A percentile compares a stretch with the other conserved stretches of the same genome.
Conservation (phyloP, 164 flowering plant genomes). For the Taxillus chinensis region DNA sequence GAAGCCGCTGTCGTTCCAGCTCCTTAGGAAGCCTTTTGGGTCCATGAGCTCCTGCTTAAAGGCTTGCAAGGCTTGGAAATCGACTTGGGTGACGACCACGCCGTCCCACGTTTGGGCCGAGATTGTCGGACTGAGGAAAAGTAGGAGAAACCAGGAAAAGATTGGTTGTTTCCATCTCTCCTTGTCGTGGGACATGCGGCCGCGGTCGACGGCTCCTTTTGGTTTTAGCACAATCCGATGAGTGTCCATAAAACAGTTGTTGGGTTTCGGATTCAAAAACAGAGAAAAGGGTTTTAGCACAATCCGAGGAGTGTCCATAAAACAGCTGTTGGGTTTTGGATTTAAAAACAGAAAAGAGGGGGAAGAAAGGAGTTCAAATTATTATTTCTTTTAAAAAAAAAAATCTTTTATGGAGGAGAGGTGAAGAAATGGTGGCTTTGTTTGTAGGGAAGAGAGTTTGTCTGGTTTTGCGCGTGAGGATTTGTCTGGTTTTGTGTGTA, state of each 20-base stretch:
- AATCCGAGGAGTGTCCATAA: no score
- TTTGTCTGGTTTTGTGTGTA: no score
- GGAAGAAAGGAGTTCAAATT: not conserved
- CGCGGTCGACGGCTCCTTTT: not conserved
- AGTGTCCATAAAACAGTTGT: no score
- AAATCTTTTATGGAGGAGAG: not conserved
- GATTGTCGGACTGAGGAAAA: not conserved
- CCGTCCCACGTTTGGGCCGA: conserved; percentile 30
- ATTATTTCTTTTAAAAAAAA: not conserved
- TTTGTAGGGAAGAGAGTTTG: no score
- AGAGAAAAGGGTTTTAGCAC: no score
- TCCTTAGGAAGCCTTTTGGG: conserved; percentile 32
- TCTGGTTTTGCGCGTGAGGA: no score
- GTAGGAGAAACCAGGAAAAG: not conserved
- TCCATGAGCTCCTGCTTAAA: conserved; percentile 51
- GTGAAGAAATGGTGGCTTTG: not conserved
- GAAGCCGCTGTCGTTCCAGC: conserved; percentile 58
- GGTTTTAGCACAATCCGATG: no score
- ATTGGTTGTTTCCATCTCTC: not conserved
- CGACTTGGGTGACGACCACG: conserved; percentile 39
- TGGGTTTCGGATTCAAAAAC: no score
- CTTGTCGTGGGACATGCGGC: not conserved
- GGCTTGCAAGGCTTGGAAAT: conserved; percentile 53
- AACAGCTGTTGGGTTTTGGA: no score
- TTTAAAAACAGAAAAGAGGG: not conserved